phyloP scores from a whole-genome alignment of 108 stramenopile genomes.

The Nitzschia palea region DNA sequence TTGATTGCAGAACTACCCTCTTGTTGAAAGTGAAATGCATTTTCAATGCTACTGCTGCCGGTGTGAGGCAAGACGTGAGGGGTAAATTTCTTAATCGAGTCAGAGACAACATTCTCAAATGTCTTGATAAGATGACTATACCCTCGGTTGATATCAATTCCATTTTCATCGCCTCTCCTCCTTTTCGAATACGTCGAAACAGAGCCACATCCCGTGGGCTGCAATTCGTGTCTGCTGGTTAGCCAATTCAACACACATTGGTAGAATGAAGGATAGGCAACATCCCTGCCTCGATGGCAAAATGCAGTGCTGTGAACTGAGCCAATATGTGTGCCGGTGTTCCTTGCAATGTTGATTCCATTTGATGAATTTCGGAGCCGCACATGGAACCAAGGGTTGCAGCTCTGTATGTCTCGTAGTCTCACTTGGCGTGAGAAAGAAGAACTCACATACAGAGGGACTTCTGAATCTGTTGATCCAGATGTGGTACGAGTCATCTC shows the following conservation, averaged over 20 bases:
- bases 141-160: not conserved
- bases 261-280: constrained; percentile 40
- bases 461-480: constrained; percentile 1
- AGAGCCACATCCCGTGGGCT: constrained; percentile 73
- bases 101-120: constrained; percentile 3
- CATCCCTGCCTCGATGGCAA: not conserved
- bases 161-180: not conserved
- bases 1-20: constrained; percentile 17
- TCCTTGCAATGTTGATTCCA: not conserved
- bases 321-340: constrained; percentile 20
- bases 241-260: constrained; percentile 79
- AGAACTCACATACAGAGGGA: constrained; percentile 40
- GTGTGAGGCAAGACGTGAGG: not conserved
- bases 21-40: not conserved
- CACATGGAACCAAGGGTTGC: constrained; percentile 59
- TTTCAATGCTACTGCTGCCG: not conserved
- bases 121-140: constrained; percentile 13
- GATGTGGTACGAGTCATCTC: too few species aligned
- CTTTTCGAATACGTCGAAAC: constrained; percentile 4
- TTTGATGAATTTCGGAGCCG: constrained; percentile 3
- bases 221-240: constrained; percentile 48
- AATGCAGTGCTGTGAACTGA: constrained; percentile 6
- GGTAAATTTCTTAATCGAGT: not conserved
- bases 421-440: constrained; percentile 44
- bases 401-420: constrained; percentile 37